These are phyloP conservation scores for Coniochaeta sp. DNA, from an alignment of 2,329 filamentous ascomycete species.

Conservation along the genomic window DNA sequence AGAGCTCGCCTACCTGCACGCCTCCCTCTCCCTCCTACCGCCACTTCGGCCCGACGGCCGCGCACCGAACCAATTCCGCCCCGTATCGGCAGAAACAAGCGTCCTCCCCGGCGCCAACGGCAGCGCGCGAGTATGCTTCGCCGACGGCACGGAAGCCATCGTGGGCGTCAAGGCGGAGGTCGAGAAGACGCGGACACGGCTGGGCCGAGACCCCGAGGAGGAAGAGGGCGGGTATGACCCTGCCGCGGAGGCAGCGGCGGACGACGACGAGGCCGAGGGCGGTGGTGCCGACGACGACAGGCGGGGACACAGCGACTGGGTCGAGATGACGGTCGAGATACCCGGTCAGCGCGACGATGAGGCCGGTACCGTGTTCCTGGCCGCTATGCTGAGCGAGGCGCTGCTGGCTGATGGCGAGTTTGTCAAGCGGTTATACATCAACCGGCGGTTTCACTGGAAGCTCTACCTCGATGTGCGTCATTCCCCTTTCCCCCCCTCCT, in stretches of 20 bases:
- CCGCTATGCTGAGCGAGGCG: slow-evolving; percentile 82
- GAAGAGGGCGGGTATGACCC: slow-evolving; percentile 18
- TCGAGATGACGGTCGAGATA: slow-evolving; percentile 87
- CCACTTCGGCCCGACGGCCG: slow-evolving; percentile 88
- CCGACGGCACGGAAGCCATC: slow-evolving; percentile 91
- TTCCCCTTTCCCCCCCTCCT: neutral
- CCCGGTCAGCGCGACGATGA: slow-evolving; percentile 89
- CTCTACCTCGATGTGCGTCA: slow-evolving; percentile 80
- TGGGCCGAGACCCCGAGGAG: slow-evolving; percentile 17
- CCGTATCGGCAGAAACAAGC: slow-evolving; percentile 80
- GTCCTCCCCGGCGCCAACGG: slow-evolving; percentile 87
- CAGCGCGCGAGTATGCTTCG: slow-evolving; percentile 86
- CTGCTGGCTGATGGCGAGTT: slow-evolving; percentile 66
- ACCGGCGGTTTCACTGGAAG: slow-evolving; percentile 90
- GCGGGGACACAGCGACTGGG: slow-evolving; percentile 59
- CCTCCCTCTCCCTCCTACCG: slow-evolving; percentile 70
- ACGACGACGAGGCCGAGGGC: slow-evolving; percentile 18
- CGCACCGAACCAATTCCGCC: slow-evolving; percentile 77
- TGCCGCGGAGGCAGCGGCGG: slow-evolving; percentile 14
- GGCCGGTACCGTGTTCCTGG: slow-evolving; percentile 76
- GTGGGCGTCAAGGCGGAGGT: slow-evolving; percentile 95
- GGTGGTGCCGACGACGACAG: slow-evolving; percentile 29
- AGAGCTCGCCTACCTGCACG: slow-evolving; percentile 92
- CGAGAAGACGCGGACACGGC: slow-evolving; percentile 52
- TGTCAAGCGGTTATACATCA: slow-evolving; percentile 73